These are phyloP conservation scores for Neoascochyta sp. DNA, from an alignment of 2,329 filamentous ascomycete genomes.

Conservation along the genomic window DNA sequence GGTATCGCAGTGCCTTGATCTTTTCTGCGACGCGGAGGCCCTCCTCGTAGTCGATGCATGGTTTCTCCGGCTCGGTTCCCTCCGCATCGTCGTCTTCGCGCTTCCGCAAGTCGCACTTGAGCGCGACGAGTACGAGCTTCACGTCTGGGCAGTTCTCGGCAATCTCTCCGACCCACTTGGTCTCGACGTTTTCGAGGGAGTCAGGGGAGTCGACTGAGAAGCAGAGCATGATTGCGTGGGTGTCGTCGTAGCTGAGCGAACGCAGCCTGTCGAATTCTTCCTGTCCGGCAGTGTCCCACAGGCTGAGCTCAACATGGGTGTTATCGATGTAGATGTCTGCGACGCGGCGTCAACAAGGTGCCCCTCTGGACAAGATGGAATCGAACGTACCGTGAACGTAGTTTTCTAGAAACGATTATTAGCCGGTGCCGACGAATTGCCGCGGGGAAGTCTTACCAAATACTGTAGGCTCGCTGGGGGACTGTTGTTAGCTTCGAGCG, in stretches of 20 bases:
- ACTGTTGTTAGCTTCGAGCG: slow-evolving; percentile 16
- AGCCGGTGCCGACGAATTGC: no score
- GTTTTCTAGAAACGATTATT: no score
- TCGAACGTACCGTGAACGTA: slow-evolving; percentile 25
- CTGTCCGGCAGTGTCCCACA: slow-evolving; percentile 98
- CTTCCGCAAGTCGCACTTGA: slow-evolving; percentile 95
- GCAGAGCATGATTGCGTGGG: slow-evolving; percentile 97
- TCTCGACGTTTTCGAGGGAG: slow-evolving; percentile 96
- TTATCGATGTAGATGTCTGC: slow-evolving; percentile 96
- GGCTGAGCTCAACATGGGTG: slow-evolving; percentile 91
- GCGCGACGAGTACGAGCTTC: slow-evolving; percentile 87
- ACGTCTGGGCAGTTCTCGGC: slow-evolving; percentile 96
- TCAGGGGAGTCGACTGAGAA: slow-evolving; percentile 94
- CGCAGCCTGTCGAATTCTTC: slow-evolving; percentile 98
- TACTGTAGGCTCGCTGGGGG: slow-evolving; percentile 77
- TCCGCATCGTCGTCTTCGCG: slow-evolving; percentile 59
- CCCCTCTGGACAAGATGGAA: no score
- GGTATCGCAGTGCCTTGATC: slow-evolving; percentile 88
- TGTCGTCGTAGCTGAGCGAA: slow-evolving; percentile 95
- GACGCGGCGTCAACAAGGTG: slow-evolving; percentile 11
- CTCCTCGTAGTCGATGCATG: slow-evolving; percentile 84
- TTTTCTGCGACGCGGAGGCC: slow-evolving; percentile 86
- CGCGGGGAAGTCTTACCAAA: slow-evolving; percentile 54
- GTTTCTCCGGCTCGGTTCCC: slow-evolving; percentile 44
- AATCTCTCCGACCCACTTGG: slow-evolving; percentile 98